Percentiles rank a stretch among this genome's conserved stretches.
These are phyloP conservation scores for Trichoderma sp. DNA, from an alignment of 2,329 filamentous ascomycete genomes.

Conservation along the genomic window DNA sequence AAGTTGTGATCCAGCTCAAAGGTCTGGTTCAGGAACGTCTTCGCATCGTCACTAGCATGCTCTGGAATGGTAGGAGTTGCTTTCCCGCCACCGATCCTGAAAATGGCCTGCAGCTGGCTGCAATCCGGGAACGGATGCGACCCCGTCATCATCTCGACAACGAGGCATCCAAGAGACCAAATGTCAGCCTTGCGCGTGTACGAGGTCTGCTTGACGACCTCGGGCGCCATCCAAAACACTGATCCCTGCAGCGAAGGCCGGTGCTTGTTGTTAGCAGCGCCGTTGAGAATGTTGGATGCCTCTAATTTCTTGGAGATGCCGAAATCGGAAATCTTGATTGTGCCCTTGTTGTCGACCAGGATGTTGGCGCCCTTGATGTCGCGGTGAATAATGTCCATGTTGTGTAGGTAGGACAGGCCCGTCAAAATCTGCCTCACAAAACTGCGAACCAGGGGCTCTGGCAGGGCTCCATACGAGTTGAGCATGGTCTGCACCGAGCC, in stretches of 20 bases:
- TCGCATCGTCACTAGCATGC: conserved; percentile 80
- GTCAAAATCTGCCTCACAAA: conserved; percentile 96
- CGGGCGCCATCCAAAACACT: conserved; percentile 99
- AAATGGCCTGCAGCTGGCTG: conserved; percentile 96
- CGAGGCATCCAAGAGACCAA: conserved; percentile 94
- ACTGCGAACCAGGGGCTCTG: conserved; percentile 90
- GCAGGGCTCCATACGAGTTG: conserved; percentile 94
- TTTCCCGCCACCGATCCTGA: conserved; percentile 91
- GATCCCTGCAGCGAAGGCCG: conserved; percentile 88
- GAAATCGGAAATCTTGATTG: conserved; percentile 99
- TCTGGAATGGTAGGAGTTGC: conserved; percentile 89
- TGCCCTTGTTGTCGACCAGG: conserved; percentile 97
- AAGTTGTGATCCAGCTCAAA: conserved; percentile 96
- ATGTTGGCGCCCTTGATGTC: conserved; percentile 99
- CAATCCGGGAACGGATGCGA: conserved; percentile 96
- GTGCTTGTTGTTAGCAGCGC: conserved; percentile 68
- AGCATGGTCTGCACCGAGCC: conserved; percentile 98
- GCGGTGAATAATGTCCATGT: conserved; percentile 93
- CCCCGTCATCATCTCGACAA: conserved; percentile 99
- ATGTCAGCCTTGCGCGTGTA: conserved; percentile 99
- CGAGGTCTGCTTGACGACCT: conserved; percentile 96
- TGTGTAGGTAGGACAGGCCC: conserved; percentile 90
- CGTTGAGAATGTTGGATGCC: conserved; percentile 79
- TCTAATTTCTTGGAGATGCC: conserved; percentile 98
- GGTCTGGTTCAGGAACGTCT: conserved; percentile 80